These are phyloP conservation scores for Epichloe baconii DNA, from an alignment of 2,329 filamentous ascomycete species.

Conservation along the genomic window DNA sequence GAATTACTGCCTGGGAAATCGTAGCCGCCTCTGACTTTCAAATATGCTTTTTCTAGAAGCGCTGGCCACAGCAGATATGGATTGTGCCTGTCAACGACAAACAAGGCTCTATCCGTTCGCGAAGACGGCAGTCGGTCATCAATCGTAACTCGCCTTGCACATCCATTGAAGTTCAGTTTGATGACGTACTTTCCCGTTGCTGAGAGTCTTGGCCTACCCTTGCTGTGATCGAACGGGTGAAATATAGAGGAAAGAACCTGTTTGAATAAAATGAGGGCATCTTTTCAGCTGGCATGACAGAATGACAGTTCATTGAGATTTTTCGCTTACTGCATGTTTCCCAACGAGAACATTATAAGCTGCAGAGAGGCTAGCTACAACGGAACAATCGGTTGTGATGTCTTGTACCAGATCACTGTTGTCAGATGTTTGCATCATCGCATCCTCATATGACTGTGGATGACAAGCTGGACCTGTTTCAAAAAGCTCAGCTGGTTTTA, in stretches of 20 bases:
- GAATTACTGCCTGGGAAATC: slow-evolving; percentile 98
- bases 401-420: slow-evolving; percentile 84
- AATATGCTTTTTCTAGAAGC: slow-evolving; percentile 86
- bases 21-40: slow-evolving; percentile 91
- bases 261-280: not conserved
- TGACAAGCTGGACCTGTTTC: slow-evolving; percentile 11
- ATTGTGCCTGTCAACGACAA: slow-evolving; percentile 78
- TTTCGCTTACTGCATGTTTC: slow-evolving; percentile 45
- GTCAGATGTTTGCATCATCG: slow-evolving; percentile 42
- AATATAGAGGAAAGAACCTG: slow-evolving; percentile 61
- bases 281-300: not conserved
- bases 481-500: slow-evolving; percentile 57
- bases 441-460: slow-evolving; percentile 18
- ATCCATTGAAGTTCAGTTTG: slow-evolving; percentile 91
- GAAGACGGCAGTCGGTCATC: slow-evolving; percentile 80
- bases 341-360: slow-evolving; percentile 57
- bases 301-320: not conserved
- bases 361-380: slow-evolving; percentile 88
- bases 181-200: slow-evolving; percentile 81
- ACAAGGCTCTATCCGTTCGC: slow-evolving; percentile 59
- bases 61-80: slow-evolving; percentile 81
- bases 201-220: slow-evolving; percentile 49
- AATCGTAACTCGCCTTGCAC: slow-evolving; percentile 72
- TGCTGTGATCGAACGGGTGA: slow-evolving; percentile 56
- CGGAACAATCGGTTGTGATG: slow-evolving; percentile 89